Evolutionary conservation across 2,329 filamentous ascomycete genomes (phyloP), one percentile per base, ranked within the genome.

Genomic region (Alternaria sp.): DNA sequence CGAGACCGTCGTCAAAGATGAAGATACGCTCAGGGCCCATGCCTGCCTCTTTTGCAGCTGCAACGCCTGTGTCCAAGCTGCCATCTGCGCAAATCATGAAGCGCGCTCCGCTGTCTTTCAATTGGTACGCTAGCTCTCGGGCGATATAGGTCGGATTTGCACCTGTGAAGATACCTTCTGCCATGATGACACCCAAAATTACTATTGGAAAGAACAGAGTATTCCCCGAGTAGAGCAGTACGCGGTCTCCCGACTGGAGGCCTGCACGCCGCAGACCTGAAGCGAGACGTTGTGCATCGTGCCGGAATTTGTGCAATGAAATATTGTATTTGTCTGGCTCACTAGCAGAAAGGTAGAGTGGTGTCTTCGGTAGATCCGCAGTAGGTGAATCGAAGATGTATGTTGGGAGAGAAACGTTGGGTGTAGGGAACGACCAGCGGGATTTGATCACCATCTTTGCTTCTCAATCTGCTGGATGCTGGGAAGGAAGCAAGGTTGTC

Each of bases 131-230:
- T 44, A 96, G 77, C 76, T 95, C 91, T 21, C 90, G 81, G 0
- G 86, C 80, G 0, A 91, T 87, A 66, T 87, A 92, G 3, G 67
- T 71, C 0, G 90, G 89, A 60, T 92, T 92, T 1, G 89, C 89
- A 26, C 90, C 91, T 0, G 88, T 90, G 78, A 94, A 94, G 53
- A 94, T 80, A 2, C 90, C 90, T 4, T 90, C 90, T 0, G 91
- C 90, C 86, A 92, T 92, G 50, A 92, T 81, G 21, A 90, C 82
- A 14, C 91, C 91, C 75, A 92, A 82, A 53, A 93, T 86, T 1
- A 91, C 80, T 0, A 86, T 81, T 0, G 91, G 89, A 71, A 89
- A 91, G 79, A 89, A 91, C 13, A 94, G 76, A 65, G 85, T 88
- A 76, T 93, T 94, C 23, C 87, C 85, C 0, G 89, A 88, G 77